These are phyloP conservation scores for Trypanosoma cruzi DNA, from an alignment of 208 protist species.

Conservation along the genomic window DNA sequence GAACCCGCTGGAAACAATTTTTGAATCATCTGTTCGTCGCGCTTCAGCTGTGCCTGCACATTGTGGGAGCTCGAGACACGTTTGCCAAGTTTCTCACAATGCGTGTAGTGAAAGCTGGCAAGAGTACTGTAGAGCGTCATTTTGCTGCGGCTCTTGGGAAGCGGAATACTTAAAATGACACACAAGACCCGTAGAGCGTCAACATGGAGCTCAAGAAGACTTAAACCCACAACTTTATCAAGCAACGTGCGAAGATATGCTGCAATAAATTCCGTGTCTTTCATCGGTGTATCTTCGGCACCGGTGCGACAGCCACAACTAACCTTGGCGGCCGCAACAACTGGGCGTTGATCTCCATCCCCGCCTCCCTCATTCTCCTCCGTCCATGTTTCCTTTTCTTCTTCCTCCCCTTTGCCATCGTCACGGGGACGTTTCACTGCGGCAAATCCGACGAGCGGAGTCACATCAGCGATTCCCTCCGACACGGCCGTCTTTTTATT, in stretches of 20 bases:
- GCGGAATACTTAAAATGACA: slow-evolving; percentile 67
- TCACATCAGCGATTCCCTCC: slow-evolving; percentile 4
- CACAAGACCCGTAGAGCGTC: slow-evolving; percentile 70
- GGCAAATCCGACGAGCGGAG: background rate
- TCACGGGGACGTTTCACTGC: slow-evolving; percentile 20
- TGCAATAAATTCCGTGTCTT: slow-evolving; percentile 60
- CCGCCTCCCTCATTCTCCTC: background rate
- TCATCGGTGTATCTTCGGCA: slow-evolving; percentile 5
- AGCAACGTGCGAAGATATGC: slow-evolving; percentile 73
- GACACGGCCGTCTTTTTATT: background rate
- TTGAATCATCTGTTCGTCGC: slow-evolving; percentile 55
- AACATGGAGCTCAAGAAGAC: slow-evolving; percentile 66
- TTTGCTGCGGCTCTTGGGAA: slow-evolving; percentile 47
- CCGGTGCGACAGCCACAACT: background rate
- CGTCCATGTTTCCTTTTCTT: background rate
- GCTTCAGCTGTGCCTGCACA: slow-evolving; percentile 41
- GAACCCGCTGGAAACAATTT: slow-evolving; percentile 18
- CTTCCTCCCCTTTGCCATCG: background rate
- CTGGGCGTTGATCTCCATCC: background rate
- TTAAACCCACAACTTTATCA: slow-evolving; percentile 75
- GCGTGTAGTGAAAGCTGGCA: slow-evolving; percentile 77
- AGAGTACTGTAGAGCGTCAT: slow-evolving; percentile 75
- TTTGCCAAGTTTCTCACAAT: slow-evolving; percentile 87
- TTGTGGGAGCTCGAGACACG: slow-evolving; percentile 61
- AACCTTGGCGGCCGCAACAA: background rate